A percentile compares a stretch with the other conserved stretches of the same genome.
phyloP scores from a whole-genome alignment of 768 basidiomycete species.

The Chalciporus chontae region DNA sequence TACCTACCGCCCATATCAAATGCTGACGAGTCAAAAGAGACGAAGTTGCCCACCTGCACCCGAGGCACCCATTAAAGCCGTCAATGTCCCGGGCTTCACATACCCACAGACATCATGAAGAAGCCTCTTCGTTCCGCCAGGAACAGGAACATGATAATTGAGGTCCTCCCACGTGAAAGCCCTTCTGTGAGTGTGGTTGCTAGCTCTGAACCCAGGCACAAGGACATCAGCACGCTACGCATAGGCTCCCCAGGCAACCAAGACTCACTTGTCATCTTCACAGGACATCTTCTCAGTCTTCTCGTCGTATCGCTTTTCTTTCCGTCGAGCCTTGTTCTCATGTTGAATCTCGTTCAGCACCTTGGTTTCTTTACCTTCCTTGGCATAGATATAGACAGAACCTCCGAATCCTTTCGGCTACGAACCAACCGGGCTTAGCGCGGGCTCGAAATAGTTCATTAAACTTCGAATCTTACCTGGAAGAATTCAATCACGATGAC shows the following conservation, averaged over 20 bases:
- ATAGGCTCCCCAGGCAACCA: neutral
- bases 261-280: constrained; percentile 15
- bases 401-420: constrained; percentile 33
- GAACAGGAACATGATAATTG: constrained; percentile 73
- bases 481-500: constrained; percentile 63
- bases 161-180: constrained; percentile 80
- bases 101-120: constrained; percentile 77
- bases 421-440: constrained; percentile 1
- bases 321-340: constrained; percentile 47
- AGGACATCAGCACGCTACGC: neutral
- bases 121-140: constrained; percentile 55
- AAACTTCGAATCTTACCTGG: constrained; percentile 37
- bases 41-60: constrained; percentile 66
- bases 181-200: constrained; percentile 5
- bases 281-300: constrained; percentile 20
- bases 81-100: constrained; percentile 83
- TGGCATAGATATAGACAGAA: constrained; percentile 56
- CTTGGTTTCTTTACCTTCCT: constrained; percentile 52
- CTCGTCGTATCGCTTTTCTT: constrained; percentile 29
- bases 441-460: neutral
- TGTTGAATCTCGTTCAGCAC: constrained; percentile 50
- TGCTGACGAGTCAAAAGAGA: constrained; percentile 3
- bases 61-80: constrained; percentile 85
- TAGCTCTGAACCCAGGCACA: neutral
- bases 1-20: constrained; percentile 40